Evolutionary conservation across 2,329 filamentous ascomycete species (phyloP).

Genomic region (Tolypocladium pustulatum): DNA sequence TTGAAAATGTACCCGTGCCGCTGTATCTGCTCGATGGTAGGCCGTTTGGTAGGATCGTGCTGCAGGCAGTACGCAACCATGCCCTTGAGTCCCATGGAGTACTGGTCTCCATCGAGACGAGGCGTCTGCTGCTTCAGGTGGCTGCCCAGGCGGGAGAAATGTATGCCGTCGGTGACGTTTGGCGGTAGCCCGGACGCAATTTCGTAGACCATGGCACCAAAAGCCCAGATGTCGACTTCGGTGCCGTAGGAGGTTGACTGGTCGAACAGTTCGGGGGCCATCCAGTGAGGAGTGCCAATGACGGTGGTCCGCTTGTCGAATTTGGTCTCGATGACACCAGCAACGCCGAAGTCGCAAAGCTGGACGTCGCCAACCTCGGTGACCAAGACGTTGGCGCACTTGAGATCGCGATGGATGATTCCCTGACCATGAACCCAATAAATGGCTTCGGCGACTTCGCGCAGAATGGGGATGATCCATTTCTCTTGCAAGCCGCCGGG

Average conservation of each 20-base stretch:
- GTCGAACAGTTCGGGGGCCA: conserved; percentile 71
- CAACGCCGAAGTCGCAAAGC: conserved; percentile 77
- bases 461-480: conserved; percentile 57
- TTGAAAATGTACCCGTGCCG: conserved; percentile 58
- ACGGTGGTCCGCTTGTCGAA: conserved; percentile 70
- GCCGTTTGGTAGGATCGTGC: conserved; percentile 56
- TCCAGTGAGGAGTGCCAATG: conserved; percentile 77
- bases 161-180: conserved; percentile 45
- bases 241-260: conserved; percentile 55
- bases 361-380: conserved; percentile 69
- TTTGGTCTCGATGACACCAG: conserved; percentile 65
- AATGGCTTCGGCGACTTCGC: conserved; percentile 56
- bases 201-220: conserved; percentile 71
- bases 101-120: conserved; percentile 59
- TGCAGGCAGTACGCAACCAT: conserved; percentile 66
- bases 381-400: conserved; percentile 71
- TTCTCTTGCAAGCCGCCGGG: conserved; percentile 58
- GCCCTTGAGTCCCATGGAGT: conserved; percentile 57
- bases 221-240: conserved; percentile 76
- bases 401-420: conserved; percentile 63
- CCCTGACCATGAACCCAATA: conserved; percentile 58
- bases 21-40: conserved; percentile 59
- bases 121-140: conserved; percentile 53
- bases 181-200: conserved; percentile 71
- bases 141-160: conserved; percentile 38